Percentiles rank a stretch among this genome's conserved stretches.
Conservation (phyloP, 345 rosid species). For the rapeseed (Brassica napus) region DNA sequence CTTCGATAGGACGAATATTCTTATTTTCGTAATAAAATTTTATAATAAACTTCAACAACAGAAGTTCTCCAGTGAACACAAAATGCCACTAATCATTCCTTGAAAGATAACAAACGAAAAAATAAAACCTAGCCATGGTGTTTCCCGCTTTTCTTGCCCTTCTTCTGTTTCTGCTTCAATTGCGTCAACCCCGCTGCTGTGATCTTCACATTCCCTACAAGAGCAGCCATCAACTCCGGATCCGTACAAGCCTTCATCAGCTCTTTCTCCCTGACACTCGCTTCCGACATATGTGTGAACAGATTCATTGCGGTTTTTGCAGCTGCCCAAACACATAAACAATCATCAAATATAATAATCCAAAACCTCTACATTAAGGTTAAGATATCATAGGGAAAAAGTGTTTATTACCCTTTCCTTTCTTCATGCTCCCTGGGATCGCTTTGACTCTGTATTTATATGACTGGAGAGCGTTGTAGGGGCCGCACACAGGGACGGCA, state of each 20-base stretch:
- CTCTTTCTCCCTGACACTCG: slow-evolving; percentile 83
- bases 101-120: not conserved
- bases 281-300: slow-evolving; percentile 84
- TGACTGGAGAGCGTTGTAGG: slow-evolving; percentile 81
- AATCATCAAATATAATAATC: not conserved
- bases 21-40: not conserved
- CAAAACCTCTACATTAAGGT: not conserved
- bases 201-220: slow-evolving; percentile 84
- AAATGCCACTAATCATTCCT: not conserved
- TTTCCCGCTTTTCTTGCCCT: slow-evolving; percentile 65
- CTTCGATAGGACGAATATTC: no score
- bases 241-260: slow-evolving; percentile 96
- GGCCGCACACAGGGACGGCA: slow-evolving; percentile 91
- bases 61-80: not conserved
- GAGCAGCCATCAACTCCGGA: slow-evolving; percentile 91
- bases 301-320: slow-evolving; percentile 91
- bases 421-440: slow-evolving; percentile 87
- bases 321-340: slow-evolving; percentile 46
- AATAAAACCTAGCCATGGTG: slow-evolving; percentile 26
- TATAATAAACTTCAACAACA: not conserved
- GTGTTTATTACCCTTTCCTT: slow-evolving; percentile 72
- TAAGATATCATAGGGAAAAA: not conserved
- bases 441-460: slow-evolving; percentile 91
- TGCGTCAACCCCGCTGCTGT: slow-evolving; percentile 91
- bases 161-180: slow-evolving; percentile 95